Evolutionary conservation across 2,329 filamentous ascomycete species (phyloP).

Genomic region (Colletotrichum paranaense): DNA sequence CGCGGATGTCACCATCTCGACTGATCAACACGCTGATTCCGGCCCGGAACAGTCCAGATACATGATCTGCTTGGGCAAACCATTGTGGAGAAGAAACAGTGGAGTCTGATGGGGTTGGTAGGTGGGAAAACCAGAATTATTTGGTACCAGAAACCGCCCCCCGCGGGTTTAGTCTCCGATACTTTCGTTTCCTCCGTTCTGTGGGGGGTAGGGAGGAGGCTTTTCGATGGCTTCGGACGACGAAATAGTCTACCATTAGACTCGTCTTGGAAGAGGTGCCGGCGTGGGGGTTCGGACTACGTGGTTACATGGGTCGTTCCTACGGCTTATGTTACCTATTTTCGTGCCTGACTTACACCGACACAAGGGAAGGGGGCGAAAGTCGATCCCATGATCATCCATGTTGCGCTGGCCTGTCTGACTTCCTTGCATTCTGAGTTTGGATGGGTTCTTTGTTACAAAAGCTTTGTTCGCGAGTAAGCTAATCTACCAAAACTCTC

Average conservation of each 20-base stretch:
- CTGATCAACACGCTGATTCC: conserved; percentile 20
- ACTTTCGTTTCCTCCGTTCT: conserved; percentile 11
- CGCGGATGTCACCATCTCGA: conserved; percentile 24
- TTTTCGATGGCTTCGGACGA: conserved; percentile 5
- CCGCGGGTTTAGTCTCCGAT: conserved; percentile 12
- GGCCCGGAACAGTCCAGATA: conserved; percentile 1
- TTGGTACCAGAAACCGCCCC: conserved; percentile 1
- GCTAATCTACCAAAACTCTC: no score
- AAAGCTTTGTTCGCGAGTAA: background rate
- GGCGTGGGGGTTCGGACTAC: conserved; percentile 24
- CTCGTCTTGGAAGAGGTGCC: conserved; percentile 1
- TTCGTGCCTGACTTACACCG: conserved; percentile 15
- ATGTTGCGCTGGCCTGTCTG: background rate
- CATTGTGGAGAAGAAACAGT: conserved; percentile 30
- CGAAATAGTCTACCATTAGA: background rate
- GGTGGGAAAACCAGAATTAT: background rate
- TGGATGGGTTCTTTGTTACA: background rate
- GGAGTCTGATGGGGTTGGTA: conserved; percentile 23
- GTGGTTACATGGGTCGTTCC: background rate
- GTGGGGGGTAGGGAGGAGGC: conserved; percentile 23
- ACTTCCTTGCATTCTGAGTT: background rate
- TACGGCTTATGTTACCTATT: background rate
- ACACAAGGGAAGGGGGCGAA: conserved; percentile 2
- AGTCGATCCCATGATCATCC: conserved; percentile 18
- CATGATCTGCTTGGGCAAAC: conserved; percentile 21